Conservation (phyloP, 129 eudicot species). For the carrot (Daucus carota) region DNA sequence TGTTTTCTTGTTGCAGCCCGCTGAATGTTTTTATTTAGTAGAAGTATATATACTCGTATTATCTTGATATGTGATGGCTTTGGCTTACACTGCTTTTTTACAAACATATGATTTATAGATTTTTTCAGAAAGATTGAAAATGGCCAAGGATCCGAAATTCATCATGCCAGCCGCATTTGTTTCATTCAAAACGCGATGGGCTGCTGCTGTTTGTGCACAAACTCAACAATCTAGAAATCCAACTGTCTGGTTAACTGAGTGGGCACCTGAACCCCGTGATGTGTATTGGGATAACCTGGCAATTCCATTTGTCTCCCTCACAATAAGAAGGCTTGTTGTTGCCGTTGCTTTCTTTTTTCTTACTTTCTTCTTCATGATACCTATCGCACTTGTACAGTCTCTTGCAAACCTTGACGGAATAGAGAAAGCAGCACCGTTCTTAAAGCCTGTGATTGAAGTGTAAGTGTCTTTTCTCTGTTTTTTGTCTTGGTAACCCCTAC, state of each 20-base stretch:
- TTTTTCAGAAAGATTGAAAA: conserved; percentile 45
- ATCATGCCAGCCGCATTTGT: conserved; percentile 82
- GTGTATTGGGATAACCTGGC: conserved; percentile 86
- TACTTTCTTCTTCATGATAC: conserved; percentile 85
- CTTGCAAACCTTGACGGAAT: conserved; percentile 77
- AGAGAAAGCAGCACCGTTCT: conserved; percentile 56
- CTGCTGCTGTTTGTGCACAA: conserved; percentile 92
- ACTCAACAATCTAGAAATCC: conserved; percentile 84
- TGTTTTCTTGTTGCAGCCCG: not conserved
- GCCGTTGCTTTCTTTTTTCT: conserved; percentile 80
- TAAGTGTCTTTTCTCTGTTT: conserved; percentile 34
- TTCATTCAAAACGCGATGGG: conserved; percentile 83
- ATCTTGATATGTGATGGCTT: not conserved
- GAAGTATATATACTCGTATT: not conserved
- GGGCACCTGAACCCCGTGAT: conserved; percentile 98
- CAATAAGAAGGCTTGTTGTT: conserved; percentile 57
- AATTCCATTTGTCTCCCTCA: conserved; percentile 67
- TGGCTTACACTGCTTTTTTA: conserved; percentile 7
- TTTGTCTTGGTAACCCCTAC: not conserved
- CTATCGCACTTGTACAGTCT: conserved; percentile 71
- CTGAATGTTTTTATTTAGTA: not conserved
- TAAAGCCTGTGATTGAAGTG: conserved; percentile 48
- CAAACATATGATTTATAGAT: conserved; percentile 33
- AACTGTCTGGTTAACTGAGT: conserved; percentile 73
- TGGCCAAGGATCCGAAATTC: conserved; percentile 38